Percentiles rank a stretch among this genome's conserved stretches.
These are phyloP conservation scores for Lentinula aciculospora DNA, from an alignment of 768 basidiomycete species.

Conservation along the genomic window DNA sequence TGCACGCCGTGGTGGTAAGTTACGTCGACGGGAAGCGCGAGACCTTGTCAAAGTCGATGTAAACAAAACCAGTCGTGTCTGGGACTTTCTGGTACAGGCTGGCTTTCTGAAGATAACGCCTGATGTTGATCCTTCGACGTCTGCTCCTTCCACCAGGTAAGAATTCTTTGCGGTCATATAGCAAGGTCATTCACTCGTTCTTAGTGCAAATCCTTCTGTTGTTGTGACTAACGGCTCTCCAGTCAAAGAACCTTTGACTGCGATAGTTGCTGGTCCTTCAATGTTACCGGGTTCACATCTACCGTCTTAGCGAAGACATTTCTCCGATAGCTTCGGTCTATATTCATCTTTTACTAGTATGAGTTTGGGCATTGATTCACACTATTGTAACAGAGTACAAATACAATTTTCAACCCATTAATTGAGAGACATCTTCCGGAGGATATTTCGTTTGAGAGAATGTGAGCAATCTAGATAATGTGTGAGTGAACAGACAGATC, in stretches of 20 bases:
- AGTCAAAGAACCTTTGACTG: neutral
- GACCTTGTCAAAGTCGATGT: constrained; percentile 91
- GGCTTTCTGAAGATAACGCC: constrained; percentile 73
- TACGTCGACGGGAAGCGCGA: constrained; percentile 83
- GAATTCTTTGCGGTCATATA: neutral
- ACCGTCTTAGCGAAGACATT: neutral
- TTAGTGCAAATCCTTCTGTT: neutral
- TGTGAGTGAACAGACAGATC: neutral
- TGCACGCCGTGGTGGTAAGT: constrained; percentile 80
- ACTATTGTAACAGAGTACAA: neutral
- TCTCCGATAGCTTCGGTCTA: no score
- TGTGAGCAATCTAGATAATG: constrained; percentile 66
- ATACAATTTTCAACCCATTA: constrained; percentile 66
- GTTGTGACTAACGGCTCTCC: neutral
- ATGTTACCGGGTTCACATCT: neutral
- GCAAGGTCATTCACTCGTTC: neutral
- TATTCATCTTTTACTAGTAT: neutral
- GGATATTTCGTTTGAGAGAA: constrained; percentile 97
- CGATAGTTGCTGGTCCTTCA: neutral
- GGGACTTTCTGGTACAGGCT: constrained; percentile 88
- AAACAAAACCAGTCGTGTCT: constrained; percentile 87
- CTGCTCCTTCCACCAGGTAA: constrained; percentile 19
- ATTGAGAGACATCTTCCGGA: constrained; percentile 83
- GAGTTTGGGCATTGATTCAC: neutral
- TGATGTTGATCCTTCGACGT: constrained; percentile 27